Percentiles rank a stretch among this genome's conserved stretches.
phyloP scores from a whole-genome alignment of 2,329 filamentous ascomycete species.

The Plenodomus lindquistii region DNA sequence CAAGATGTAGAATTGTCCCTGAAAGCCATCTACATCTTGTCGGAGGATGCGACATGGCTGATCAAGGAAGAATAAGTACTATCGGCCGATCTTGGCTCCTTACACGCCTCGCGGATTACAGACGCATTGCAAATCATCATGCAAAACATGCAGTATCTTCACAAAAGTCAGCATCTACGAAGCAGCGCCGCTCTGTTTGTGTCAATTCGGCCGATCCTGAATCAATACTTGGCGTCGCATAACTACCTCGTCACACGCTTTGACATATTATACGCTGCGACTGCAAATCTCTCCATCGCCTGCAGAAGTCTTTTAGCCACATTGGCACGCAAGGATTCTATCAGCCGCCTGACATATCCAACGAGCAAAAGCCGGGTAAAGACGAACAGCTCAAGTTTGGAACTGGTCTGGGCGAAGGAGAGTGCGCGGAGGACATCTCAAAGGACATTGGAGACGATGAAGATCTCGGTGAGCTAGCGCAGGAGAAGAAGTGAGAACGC shows the following conservation, averaged over 20 bases:
- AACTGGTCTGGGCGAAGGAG: constrained; percentile 91
- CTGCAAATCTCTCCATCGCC: constrained; percentile 71
- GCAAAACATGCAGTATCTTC: constrained; percentile 49
- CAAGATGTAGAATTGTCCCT: constrained; percentile 69
- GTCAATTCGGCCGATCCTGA: constrained; percentile 69
- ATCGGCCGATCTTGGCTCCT: constrained; percentile 55
- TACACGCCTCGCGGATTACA: constrained; percentile 63
- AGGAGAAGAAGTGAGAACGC: constrained; percentile 70
- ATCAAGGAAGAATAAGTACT: constrained; percentile 50
- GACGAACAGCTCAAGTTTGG: constrained; percentile 84
- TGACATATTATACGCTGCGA: constrained; percentile 67
- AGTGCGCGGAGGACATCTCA: constrained; percentile 95
- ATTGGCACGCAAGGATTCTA: constrained; percentile 89
- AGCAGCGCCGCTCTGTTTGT: constrained; percentile 62
- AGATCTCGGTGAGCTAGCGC: constrained; percentile 86
- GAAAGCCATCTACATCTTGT: constrained; percentile 59
- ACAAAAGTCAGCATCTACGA: constrained; percentile 47
- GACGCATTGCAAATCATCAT: constrained; percentile 51
- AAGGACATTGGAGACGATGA: constrained; percentile 95
- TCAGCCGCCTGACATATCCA: constrained; percentile 77
- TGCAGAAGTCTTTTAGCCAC: constrained; percentile 77
- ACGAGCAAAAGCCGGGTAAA: constrained; percentile 66
- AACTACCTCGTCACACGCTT: constrained; percentile 62
- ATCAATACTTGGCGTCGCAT: constrained; percentile 70
- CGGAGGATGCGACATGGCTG: constrained; percentile 68